A percentile compares a stretch with the other conserved stretches of the same genome.
Evolutionary conservation across 768 basidiomycete species (phyloP).

Genomic region (Trametopsis cervina): DNA sequence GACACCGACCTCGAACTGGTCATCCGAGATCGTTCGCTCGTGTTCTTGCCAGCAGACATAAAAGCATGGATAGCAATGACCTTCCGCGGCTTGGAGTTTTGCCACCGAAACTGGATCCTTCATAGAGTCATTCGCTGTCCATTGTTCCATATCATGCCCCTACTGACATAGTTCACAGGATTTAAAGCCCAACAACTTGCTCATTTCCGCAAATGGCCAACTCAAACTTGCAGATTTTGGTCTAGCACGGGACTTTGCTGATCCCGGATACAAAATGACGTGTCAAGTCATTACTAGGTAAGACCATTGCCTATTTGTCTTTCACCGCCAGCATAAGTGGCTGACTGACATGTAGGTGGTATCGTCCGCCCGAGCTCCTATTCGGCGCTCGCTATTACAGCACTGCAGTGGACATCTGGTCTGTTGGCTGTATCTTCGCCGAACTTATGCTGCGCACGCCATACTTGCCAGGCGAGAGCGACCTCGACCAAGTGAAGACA

Average conservation of each 20-base stretch:
- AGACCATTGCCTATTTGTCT: slow-evolving; percentile 14
- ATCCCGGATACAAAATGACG: slow-evolving; percentile 95
- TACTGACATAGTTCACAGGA: slow-evolving; percentile 46
- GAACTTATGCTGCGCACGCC: slow-evolving; percentile 96
- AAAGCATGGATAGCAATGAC: slow-evolving; percentile 99
- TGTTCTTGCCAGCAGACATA: slow-evolving; percentile 93
- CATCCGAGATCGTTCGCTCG: slow-evolving; percentile 87
- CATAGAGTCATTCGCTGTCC: slow-evolving; percentile 64
- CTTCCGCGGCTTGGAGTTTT: slow-evolving; percentile 95
- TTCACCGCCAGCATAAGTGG: no score
- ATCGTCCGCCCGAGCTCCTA: slow-evolving; percentile 92
- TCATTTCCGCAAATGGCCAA: slow-evolving; percentile 84
- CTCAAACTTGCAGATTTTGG: slow-evolving; percentile 99
- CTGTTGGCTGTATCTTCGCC: slow-evolving; percentile 95
- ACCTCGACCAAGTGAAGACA: slow-evolving; percentile 94
- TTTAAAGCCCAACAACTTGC: slow-evolving; percentile 96
- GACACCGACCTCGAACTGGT: slow-evolving; percentile 96
- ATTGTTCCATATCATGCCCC: neutral
- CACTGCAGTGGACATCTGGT: slow-evolving; percentile 93
- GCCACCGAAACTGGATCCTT: slow-evolving; percentile 88
- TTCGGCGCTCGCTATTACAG: slow-evolving; percentile 90
- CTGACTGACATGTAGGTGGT: slow-evolving; percentile 61
- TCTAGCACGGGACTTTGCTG: slow-evolving; percentile 92
- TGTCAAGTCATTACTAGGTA: slow-evolving; percentile 96
- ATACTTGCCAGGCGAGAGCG: slow-evolving; percentile 90